Percentiles rank a stretch among this genome's conserved stretches.
These are phyloP conservation scores for Umbelopsis sp. DNA, from an alignment of 192 early-diverging fungal genomes.

Conservation along the genomic window DNA sequence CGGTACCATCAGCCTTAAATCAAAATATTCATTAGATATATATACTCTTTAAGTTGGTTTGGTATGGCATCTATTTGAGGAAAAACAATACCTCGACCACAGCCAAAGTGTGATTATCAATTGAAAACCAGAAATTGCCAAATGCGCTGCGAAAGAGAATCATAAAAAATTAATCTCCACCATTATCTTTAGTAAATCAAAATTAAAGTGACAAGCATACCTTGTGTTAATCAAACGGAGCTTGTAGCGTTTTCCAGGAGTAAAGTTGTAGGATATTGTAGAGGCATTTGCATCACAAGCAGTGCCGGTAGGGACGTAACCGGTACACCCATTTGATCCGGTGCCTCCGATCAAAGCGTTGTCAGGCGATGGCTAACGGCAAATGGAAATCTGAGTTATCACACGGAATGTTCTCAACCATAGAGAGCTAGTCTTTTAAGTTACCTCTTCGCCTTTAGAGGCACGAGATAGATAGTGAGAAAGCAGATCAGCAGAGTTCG, in stretches of 20 bases:
- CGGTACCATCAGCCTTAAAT: constrained; percentile 42
- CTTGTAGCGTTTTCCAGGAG: constrained; percentile 80
- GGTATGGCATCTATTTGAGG: not conserved
- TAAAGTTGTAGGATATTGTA: constrained; percentile 55
- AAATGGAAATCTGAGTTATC: constrained; percentile 49
- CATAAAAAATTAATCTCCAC: no score
- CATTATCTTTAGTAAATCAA: not conserved
- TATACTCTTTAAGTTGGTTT: not conserved
- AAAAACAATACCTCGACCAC: constrained; percentile 67
- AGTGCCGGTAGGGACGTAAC: not conserved
- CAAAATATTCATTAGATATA: not conserved
- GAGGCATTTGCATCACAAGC: constrained; percentile 48
- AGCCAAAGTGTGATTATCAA: constrained; percentile 76
- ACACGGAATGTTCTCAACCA: constrained; percentile 41
- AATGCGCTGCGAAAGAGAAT: constrained; percentile 56
- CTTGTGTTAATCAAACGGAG: constrained; percentile 77
- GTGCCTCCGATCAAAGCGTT: constrained; percentile 46
- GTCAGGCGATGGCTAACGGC: constrained; percentile 60
- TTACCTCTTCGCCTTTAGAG: constrained; percentile 69
- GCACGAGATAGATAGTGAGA: constrained; percentile 44
- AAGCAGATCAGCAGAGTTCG: constrained; percentile 15
- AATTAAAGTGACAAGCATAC: not conserved
- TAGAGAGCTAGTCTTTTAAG: constrained; percentile 54
- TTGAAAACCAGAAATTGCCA: constrained; percentile 73
- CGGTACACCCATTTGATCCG: constrained; percentile 53